Evolutionary conservation across 2,329 filamentous ascomycete genomes (phyloP).

Genomic region (Fusarium miscanthi): DNA sequence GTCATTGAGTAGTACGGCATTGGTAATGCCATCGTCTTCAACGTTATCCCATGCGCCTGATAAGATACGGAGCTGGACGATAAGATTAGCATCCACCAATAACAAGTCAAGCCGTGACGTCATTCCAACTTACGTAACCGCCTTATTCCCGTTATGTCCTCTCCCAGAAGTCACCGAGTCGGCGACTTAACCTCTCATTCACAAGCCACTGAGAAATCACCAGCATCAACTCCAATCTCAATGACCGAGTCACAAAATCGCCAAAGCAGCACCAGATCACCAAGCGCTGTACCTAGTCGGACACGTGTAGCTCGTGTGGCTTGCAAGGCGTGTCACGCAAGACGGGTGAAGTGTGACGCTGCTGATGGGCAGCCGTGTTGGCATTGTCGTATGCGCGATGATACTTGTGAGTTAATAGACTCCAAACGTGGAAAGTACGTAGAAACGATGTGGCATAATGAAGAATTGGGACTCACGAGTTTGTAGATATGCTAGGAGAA

Average conservation of each 20-base stretch:
- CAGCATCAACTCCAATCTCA: background rate
- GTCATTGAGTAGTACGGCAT: background rate
- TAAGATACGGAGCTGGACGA: background rate
- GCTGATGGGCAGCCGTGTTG: slow-evolving; percentile 30
- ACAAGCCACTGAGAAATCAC: background rate
- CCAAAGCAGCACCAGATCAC: background rate
- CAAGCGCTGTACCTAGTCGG: background rate
- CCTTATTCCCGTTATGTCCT: background rate
- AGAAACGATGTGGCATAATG: rapidly evolving
- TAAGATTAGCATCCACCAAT: background rate
- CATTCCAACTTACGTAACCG: slow-evolving; percentile 1
- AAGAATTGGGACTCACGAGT: background rate
- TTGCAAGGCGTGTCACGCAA: slow-evolving; percentile 36
- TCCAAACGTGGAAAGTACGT: slow-evolving; percentile 34
- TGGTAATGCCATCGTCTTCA: rapidly evolving
- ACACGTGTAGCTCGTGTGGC: slow-evolving; percentile 29
- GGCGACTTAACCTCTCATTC: slow-evolving; percentile 7
- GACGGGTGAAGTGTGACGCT: slow-evolving; percentile 38
- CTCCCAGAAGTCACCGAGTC: slow-evolving; percentile 10
- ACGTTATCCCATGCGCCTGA: background rate
- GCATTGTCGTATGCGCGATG: slow-evolving; percentile 34
- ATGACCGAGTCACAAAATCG: background rate
- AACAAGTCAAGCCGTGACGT: background rate
- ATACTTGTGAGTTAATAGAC: slow-evolving; percentile 32
- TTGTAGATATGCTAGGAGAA: slow-evolving; percentile 13